Base-by-base conservation (phyloP, 2,329 filamentous ascomycete genomes). In the Cordyceps militaris region DNA sequence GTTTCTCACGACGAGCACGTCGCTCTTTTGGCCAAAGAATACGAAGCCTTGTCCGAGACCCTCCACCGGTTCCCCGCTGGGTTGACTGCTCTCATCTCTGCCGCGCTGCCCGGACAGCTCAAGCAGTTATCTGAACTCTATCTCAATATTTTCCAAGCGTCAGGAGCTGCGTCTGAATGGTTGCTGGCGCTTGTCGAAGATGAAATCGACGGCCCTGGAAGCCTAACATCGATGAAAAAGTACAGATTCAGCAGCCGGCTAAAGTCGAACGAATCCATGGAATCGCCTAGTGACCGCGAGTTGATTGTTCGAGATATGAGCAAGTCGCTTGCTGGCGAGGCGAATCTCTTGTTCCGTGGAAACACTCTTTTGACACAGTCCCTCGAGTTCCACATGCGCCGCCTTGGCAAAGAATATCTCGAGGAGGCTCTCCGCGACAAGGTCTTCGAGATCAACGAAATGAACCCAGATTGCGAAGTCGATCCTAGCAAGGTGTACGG, bases 301-400 rank as follows among this genome's bases (percentile, higher is more conserved):
- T 76, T 85, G 49, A 78, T 89, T 26, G 85, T 91, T 23, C 81
- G 88, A 46, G 88, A 94, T 65, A 84, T 92, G 80, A 84, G 86
- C 66, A 91, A 87, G 69, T 88, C 87, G 9, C 79, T 91, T 4
- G 87, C 89, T 26, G 84, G 89, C 46, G 94, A 99, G 70, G 94
- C 93, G 5, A 99, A 97, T 64, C 79, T 99, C 1, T 82, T 99
- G 4, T 99, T 99, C 73, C 84, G 94, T 34, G 94, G 94, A 60
- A 99, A 99, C 67, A 95, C 94, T 0, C 76, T 99, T 10, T 79
- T 97, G 28, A 99, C 94, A 0, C 95, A 97, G 70, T 87, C 92
- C 1, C 79, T 99, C 46, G 94, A 99, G 69, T 88, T 91, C 59
- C 92, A 99, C 70, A 97, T 99, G 94, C 89, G 91, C 59, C 84